Base-by-base conservation (phyloP, 371 early-diverging fungal genomes). In the Zopfochytrium polystomum region DNA sequence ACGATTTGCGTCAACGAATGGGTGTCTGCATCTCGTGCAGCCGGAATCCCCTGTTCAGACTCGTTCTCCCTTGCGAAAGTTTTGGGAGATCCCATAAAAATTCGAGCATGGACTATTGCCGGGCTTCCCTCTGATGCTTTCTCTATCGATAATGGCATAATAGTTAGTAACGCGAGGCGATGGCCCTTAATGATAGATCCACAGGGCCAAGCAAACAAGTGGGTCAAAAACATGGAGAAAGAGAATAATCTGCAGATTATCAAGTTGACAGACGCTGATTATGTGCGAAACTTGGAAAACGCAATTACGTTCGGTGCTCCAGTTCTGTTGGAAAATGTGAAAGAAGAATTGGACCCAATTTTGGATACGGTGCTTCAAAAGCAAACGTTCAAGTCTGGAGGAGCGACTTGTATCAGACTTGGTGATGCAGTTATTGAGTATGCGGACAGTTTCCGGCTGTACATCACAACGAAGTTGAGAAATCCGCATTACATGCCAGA, bases 101-200 rank as follows among this genome's bases (percentile, higher is more conserved):
- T 78, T 31, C 62, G 81, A n/a, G 74, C 73, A 2, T 80, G 80
- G 80, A 76, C 64, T 44, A 77, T 82, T 57, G 74, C 78, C 11
- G 83, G 80, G 2, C 62, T 80, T 11, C 83, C 81, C 3, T 71
- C 77, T 4, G 81, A 82, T 52, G 49, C 66, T 1, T 80, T 82
- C 65, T 80, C 78, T 1, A 63, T 77, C 26, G 80, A 82, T 58
- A 79, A 82, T 60, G 83, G 80, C 15, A 80, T 82, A 31, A 77
- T 82, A 23, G 76, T 77, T 0, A 56, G 66, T 52, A 78, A 80
- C 59, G 72, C 75, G 1, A 57, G 79, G 2, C 60, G 79, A 33
- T 80, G 80, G 80, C 81, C 81, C 15, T 67, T 82, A 15, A 78
- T 82, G 74, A 80, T 82, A 52, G 83, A 80, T 50, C 80, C 81